Base-by-base conservation (phyloP, 768 basidiomycete genomes). In the Boletus pseudo-olivaceus region DNA sequence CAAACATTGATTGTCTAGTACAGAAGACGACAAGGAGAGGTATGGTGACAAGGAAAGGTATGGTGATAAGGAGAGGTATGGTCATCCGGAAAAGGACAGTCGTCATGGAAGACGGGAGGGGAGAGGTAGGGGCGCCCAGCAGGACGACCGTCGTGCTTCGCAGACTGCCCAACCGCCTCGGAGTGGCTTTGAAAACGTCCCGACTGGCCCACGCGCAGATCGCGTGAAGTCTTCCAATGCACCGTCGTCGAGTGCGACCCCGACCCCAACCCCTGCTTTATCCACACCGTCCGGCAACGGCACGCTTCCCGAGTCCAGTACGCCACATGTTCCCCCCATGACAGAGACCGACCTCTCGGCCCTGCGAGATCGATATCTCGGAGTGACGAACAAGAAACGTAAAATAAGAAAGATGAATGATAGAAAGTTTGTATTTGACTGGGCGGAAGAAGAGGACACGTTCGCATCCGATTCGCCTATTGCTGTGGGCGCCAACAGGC, bases 381-480 rank as follows among this genome's bases (percentile, higher is more conserved):
- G 97, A 5, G 89, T 92, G 19, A 88, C 90, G 71, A 91, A 85
- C 72, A 94, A 95, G 80, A 95, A 94, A 75, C 87, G 92, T 38
- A 93, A 91, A 72, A 89, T 93, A 62, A 85, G 93, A 51, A 95
- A 94, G 74, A 93, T 90, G 82, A 92, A 90, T 66, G 93, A 95
- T 71, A 85, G 93, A 72, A 96, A 96, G 73, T 93, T 98, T 67
- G 91, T 96, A n/a, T 99, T 99, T 66, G 97, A 98, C 70, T 99
- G 97, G 97, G 94, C 96, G 66, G 85, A 86, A 46, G 89, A 88
- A 69, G 97, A 99, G 64, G 97, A 99, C 70, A 99, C 97, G 14
- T 87, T 90, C 64, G 76, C 82, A 8, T 83, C 81, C 30, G 90
- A 90, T 65, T 82, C 88, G 15, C 85, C 87, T n/a, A 76, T 82